Evolutionary conservation across 2,329 filamentous ascomycete species (phyloP).

Genomic region (Colletotrichum sp.): DNA sequence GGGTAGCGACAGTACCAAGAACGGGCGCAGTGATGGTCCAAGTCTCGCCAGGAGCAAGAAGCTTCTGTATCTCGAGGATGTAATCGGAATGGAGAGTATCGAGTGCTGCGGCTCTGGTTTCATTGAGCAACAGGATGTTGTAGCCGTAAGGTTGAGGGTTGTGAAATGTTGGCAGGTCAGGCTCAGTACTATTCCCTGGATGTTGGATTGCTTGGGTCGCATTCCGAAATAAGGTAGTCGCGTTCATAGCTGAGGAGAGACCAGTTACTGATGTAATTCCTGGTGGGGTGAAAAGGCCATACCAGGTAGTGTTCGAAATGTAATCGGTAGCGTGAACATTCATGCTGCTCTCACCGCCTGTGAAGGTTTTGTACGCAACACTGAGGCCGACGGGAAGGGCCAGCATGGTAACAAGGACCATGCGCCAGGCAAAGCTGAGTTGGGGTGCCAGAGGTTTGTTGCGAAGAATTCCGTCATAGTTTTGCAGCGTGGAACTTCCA

Average conservation of each 20-base stretch:
- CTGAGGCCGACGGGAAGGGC: not conserved
- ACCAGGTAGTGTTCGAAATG: accelerated
- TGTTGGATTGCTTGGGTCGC: no score
- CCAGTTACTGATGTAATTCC: not conserved
- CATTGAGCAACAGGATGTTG: not conserved
- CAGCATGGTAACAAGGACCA: accelerated
- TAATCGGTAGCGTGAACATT: accelerated
- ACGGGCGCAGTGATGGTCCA: not conserved
- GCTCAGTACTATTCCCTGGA: no score
- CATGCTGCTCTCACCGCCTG: not conserved
- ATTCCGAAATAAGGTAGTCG: accelerated
- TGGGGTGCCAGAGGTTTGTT: accelerated
- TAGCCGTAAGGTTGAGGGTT: not conserved
- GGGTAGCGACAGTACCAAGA: not conserved
- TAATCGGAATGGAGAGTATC: accelerated
- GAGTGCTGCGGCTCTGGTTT: not conserved
- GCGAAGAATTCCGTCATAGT: not conserved
- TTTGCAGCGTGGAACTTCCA: not conserved
- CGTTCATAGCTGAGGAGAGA: not conserved
- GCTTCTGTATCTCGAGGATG: accelerated
- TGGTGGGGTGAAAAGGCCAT: accelerated
- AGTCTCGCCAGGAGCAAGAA: not conserved
- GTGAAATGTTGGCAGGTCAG: not conserved
- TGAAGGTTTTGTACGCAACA: not conserved
- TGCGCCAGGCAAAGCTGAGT: accelerated